Percentiles rank a stretch among this genome's conserved stretches.
These are phyloP conservation scores for Lepidium campestre DNA, from an alignment of 441 rosid species.

Conservation along the genomic window DNA sequence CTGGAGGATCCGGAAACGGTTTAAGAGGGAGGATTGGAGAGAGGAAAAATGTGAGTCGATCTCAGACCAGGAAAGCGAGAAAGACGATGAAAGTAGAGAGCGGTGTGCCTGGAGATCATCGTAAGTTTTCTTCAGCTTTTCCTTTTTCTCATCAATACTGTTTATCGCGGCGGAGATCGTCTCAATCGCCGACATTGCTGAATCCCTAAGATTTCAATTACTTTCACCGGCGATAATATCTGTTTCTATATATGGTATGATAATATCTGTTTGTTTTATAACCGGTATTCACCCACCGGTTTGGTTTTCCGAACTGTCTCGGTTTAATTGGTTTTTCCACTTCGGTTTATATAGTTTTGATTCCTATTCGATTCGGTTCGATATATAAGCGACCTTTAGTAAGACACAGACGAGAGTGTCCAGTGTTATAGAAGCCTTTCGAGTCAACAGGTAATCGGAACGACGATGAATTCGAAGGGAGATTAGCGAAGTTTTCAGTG, in stretches of 20 bases:
- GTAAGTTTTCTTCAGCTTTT: conserved; percentile 48
- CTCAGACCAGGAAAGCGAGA: conserved; percentile 59
- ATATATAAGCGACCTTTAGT: background rate
- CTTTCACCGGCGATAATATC: background rate
- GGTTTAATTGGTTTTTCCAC: background rate
- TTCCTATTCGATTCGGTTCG: background rate
- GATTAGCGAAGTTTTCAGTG: background rate
- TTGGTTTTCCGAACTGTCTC: background rate
- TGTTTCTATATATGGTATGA: too few relatives aligned
- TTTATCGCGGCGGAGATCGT: conserved; percentile 50
- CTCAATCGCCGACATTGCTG: conserved; percentile 30
- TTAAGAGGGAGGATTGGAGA: conserved; percentile 33
- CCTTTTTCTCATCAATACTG: conserved; percentile 49
- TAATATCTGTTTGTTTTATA: background rate
- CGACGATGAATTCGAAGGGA: conserved; percentile 8
- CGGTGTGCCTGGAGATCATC: conserved; percentile 56
- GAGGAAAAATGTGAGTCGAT: conserved; percentile 64
- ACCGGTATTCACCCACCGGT: background rate
- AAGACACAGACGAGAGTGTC: too few relatives aligned
- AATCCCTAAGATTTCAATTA: background rate
- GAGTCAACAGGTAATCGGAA: background rate
- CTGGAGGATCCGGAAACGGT: conserved; percentile 46
- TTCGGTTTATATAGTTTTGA: background rate
- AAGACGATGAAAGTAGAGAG: conserved; percentile 42
- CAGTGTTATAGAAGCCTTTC: background rate